Conservation (phyloP, 176 grass and related monocot species). For the Stipa capillata region DNA sequence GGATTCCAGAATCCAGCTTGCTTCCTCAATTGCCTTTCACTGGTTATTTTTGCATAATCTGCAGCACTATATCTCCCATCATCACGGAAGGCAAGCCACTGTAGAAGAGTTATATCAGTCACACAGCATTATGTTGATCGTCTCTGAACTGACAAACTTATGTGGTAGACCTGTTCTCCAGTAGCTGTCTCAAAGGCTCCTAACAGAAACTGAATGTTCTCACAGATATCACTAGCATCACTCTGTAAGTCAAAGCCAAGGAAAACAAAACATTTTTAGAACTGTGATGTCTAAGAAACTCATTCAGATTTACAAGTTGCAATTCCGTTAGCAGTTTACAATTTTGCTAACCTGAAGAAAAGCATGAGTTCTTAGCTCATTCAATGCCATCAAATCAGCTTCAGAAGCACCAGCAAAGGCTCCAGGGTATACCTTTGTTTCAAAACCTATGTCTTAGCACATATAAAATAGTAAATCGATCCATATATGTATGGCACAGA, state of each 20-base stretch:
- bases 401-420: conserved; percentile 56
- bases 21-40: conserved; percentile 48
- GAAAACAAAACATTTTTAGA: not conserved
- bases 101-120: conserved; percentile 10
- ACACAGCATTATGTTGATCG: not conserved
- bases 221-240: conserved; percentile 41
- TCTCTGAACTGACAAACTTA: conserved; percentile 4
- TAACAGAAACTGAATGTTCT: conserved; percentile 80
- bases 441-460: conserved; percentile 44
- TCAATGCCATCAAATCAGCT: conserved; percentile 89
- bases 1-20: conserved; percentile 49
- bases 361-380: conserved; percentile 71
- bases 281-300: conserved; percentile 9
- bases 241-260: conserved; percentile 36
- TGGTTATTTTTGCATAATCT: conserved; percentile 65
- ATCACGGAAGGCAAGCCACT: conserved; percentile 90
- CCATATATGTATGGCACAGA: conserved; percentile 8
- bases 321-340: not conserved
- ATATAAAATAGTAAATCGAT: conserved; percentile 41
- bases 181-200: conserved; percentile 90
- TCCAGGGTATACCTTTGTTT: conserved; percentile 88
- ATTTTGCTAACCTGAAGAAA: conserved; percentile 73
- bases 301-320: not conserved
- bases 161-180: conserved; percentile 71
- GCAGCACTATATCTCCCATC: conserved; percentile 85